Evolutionary conservation across 2,329 filamentous ascomycete species (phyloP), one percentile per base, ranked within the genome.

Genomic region (Monosporascus sp.): DNA sequence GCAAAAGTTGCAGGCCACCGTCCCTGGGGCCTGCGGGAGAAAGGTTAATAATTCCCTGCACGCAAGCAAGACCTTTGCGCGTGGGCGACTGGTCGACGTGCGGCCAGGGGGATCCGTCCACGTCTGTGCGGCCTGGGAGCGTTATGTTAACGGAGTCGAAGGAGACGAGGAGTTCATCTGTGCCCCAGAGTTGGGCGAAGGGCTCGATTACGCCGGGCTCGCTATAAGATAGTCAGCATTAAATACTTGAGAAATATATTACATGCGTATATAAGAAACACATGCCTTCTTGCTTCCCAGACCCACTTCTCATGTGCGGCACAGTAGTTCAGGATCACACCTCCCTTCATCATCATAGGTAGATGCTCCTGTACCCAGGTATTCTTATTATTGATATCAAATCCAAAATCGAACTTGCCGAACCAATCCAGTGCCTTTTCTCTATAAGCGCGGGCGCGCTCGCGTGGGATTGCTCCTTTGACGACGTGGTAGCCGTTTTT

Each of bases 311-410:
- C 75, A 49, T 77, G 74, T 2, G 69, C 57, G 1, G 66, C 63
- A 8, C 62, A 64, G 50, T 76, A 76, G 17, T 56, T n/a, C n/a
- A n/a, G n/a, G 58, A 27, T 67, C 67, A 60, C 74, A 77, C 68
- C 75, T 76, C 74, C 73, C 56, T 77, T 77, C 62, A 71, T 70
- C 58, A 63, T 65, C 8, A 69, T 63, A 1, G 76, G 76, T 2
- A 79, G 65, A 54, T 76, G 68, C 6, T 76, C 71, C 5, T 65
- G 64, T 2, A 66, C 73, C 73, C 73, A 77, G 8, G 75, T 78
- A 7, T 50, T 56, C 7, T 64, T 59, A 53, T 73, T 64, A 7
- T 71, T 67, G 37, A 66, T 61, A 48, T 75, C 68, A 47, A 76
- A 76, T 2, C 70, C 73, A 2, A 69, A 64, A 0, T 64, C 63